Base-by-base conservation (phyloP, 192 early-diverging fungal genomes). In the Backusella morwellensis region DNA sequence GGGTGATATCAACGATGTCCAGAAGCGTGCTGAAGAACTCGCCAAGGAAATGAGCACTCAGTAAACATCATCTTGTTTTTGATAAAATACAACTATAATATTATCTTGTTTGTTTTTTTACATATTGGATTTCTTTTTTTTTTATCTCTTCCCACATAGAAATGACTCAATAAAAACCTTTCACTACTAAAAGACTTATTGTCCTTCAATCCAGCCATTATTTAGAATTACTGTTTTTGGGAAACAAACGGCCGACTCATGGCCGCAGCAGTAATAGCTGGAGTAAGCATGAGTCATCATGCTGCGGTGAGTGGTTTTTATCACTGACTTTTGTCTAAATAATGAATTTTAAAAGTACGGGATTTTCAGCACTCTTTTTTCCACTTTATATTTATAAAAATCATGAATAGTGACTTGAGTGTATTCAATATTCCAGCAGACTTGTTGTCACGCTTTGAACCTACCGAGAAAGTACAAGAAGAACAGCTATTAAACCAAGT, bases 1-100 rank as follows among this genome's bases (percentile, higher is more conserved):
- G 63, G 97, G 96, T 87, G 94, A 96, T 86, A 94, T 97, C 79
- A 92, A 95, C 70, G 96, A 98, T 87, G 97, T 93, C 75, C 86
- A 87, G 77, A 91, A 90, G 87, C 97, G 96, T 90, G 96, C 95
- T 68, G 95, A 83, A 68, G 72, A 73, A 36, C 71, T 78, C 34
- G 77, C 77, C 77, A 78, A 78, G 77, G 77, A 76, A 44, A 69
- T 76, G 75, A 67, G 68, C 44, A 52, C 47, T 47, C 75, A 76
- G 68, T 76, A 76, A 75, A 66, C 4, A 41, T 19, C 4, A 41
- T 19, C 23, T 35, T 41, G 7, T 35, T 35, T 68, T 36, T 68
- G 17, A 34, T 68, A 68, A 68, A 68, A 68, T 68, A 68, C 23
- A 70, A 42, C 40, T 68, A 68, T 40, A 70, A 70, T 36, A 70